These are phyloP conservation scores for Rhazya stricta DNA, from an alignment of 257 asterid species.

Conservation along the genomic window DNA sequence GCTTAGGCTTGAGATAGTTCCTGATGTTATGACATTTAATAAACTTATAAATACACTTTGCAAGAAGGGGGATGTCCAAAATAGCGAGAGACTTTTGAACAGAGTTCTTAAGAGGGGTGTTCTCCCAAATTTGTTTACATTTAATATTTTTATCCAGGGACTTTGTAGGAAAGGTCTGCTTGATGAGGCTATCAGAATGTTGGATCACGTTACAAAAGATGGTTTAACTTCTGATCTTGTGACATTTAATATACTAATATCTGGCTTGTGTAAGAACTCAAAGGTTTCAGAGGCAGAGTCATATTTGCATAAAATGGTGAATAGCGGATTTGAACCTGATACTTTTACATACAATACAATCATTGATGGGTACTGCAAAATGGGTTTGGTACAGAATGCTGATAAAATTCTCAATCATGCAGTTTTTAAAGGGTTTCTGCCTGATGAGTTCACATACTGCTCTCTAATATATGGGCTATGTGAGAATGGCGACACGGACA, in stretches of 20 bases:
- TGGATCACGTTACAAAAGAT: slow-evolving; percentile 36
- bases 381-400: slow-evolving; percentile 57
- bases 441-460: slow-evolving; percentile 78
- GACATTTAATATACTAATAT: slow-evolving; percentile 72
- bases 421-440: slow-evolving; percentile 62
- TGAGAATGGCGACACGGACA: slow-evolving; percentile 59
- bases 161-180: slow-evolving; percentile 64
- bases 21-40: slow-evolving; percentile 63
- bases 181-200: slow-evolving; percentile 59
- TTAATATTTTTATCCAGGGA: slow-evolving; percentile 78
- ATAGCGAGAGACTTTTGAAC: slow-evolving; percentile 64
- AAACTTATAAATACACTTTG: slow-evolving; percentile 68
- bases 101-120: slow-evolving; percentile 79
- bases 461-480: slow-evolving; percentile 68
- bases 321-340: slow-evolving; percentile 66
- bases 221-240: slow-evolving; percentile 72
- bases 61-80: slow-evolving; percentile 64
- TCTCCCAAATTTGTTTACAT: slow-evolving; percentile 65
- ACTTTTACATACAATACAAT: slow-evolving; percentile 75
- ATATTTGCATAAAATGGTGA: slow-evolving; percentile 74
- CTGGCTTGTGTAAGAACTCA: slow-evolving; percentile 80
- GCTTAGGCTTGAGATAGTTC: slow-evolving; percentile 59
- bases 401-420: slow-evolving; percentile 64
- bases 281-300: slow-evolving; percentile 69
- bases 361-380: slow-evolving; percentile 74